Base-by-base conservation (phyloP, 1,139 yeast genomes). In the Sugiyamaella neomexicana region DNA sequence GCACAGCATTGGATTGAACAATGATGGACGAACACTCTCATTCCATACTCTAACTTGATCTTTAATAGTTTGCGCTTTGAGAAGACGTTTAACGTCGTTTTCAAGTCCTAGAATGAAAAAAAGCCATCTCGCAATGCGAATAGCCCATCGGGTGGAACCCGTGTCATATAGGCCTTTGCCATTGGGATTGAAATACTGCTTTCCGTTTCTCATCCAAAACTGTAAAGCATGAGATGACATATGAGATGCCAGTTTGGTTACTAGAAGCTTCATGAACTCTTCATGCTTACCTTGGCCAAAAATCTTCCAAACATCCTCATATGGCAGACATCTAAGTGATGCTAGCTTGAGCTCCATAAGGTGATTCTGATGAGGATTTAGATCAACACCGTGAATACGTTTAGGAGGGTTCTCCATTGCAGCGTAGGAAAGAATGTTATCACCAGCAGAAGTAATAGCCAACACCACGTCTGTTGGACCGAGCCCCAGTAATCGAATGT, bases 401-500 rank as follows among this genome's bases (percentile, higher is more conserved):
- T 79, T 80, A 45, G 95, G 95, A 7, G 93, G 83, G 57, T 78
- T 78, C 10, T 88, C 84, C 61, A 86, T 75, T 32, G 83, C 68
- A 3, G 95, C 91, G 67, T 87, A 87, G 20, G 88, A 80, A 61
- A 87, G 75, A 59, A 87, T 76, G 66, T 87, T 87, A 70, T 87
- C 96, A 61, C 95, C 93, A 6, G 95, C 96, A 48, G 93, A 86
- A 7, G 95, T 86, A 57, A 87, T 87, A 25, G 93, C 93, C 63
- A 87, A 76, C 8, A 87, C 88, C 1, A 89, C 85, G 65, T 87
- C 96, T 32, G 79, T 76, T 13, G 81, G 72, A 39, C 76, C 75
- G 63, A 87, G 75, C 50, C 82, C 78, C 62, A 87, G 76, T 56
- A 87, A 83, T 44, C 78, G 77, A 60, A 82, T 80, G 70, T 87